A percentile compares a stretch with the other conserved stretches of the same genome.
Conservation (phyloP, 2,329 filamentous ascomycete species). For the Metarhizium brunneum region DNA sequence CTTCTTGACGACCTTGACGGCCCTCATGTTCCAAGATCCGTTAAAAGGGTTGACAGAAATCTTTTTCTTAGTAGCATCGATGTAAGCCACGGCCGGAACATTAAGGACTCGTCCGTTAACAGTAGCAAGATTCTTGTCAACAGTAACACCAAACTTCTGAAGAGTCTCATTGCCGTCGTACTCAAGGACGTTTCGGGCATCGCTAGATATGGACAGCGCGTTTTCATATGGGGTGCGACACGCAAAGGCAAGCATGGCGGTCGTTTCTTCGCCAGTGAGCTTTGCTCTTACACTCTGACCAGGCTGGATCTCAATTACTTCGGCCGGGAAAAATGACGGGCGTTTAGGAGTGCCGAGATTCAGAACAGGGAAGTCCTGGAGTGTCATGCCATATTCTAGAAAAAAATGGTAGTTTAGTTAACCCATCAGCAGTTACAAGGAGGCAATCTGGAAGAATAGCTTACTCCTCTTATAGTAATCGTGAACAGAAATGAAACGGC, state of each 20-base stretch:
- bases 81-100: conserved; percentile 54
- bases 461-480: conserved; percentile 37
- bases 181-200: conserved; percentile 48
- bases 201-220: conserved; percentile 51
- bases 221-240: conserved; percentile 59
- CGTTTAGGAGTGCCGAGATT: conserved; percentile 52
- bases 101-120: conserved; percentile 62
- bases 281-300: conserved; percentile 56
- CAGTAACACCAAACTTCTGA: conserved; percentile 51
- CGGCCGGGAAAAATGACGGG: conserved; percentile 57
- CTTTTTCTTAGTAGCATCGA: conserved; percentile 13
- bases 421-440: neutral
- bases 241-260: conserved; percentile 63
- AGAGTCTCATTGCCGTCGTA: conserved; percentile 40
- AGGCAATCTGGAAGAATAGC: conserved; percentile 6
- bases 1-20: conserved; percentile 44
- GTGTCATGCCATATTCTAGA: conserved; percentile 24
- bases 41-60: conserved; percentile 23
- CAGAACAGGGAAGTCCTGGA: conserved; percentile 46
- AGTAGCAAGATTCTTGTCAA: conserved; percentile 55
- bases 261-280: conserved; percentile 51
- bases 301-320: conserved; percentile 52
- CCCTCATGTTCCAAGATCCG: conserved; percentile 64
- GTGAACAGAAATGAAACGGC: conserved; percentile 26
- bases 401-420: neutral